Percentiles rank a stretch among this genome's conserved stretches.
Conservation (phyloP, 2,329 filamentous ascomycete genomes). For the Ophiosphaerella herpotricha region DNA sequence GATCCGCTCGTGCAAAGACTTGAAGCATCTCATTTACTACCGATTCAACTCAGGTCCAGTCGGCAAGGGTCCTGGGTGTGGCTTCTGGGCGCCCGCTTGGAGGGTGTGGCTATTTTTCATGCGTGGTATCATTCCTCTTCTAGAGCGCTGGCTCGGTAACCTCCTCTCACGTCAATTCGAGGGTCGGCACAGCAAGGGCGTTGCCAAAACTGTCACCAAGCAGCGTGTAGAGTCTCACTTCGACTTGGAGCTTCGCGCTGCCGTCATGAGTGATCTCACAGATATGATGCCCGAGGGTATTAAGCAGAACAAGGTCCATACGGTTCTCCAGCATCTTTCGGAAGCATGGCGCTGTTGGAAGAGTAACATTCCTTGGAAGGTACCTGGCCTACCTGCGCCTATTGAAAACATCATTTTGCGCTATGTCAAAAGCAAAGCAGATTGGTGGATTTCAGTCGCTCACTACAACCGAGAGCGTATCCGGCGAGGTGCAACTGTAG, state of each 20-base stretch:
- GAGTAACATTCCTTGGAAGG: conserved; percentile 99
- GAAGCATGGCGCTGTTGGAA: conserved; percentile 99
- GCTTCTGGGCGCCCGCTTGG: conserved; percentile 99
- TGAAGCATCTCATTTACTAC: conserved; percentile 99
- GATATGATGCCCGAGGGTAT: conserved; percentile 99
- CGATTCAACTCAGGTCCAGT: conserved; percentile 97
- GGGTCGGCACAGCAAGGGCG: conserved; percentile 96
- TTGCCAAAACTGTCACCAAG: conserved; percentile 98
- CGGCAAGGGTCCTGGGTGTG: conserved; percentile 95
- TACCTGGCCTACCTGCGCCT: conserved; percentile 90
- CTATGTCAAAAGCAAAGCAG: conserved; percentile 98
- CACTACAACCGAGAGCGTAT: conserved; percentile 99
- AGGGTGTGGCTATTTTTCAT: conserved; percentile 99
- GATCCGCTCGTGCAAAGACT: conserved; percentile 96
- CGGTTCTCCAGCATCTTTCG: conserved; percentile 92
- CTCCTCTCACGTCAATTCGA: conserved; percentile 96
- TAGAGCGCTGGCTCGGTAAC: conserved; percentile 97
- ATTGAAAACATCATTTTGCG: conserved; percentile 99
- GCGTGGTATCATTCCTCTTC: conserved; percentile 93
- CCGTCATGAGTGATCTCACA: conserved; percentile 98
- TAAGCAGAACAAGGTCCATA: conserved; percentile 99
- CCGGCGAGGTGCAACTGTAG: conserved; percentile 91
- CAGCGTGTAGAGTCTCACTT: conserved; percentile 99
- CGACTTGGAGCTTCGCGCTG: conserved; percentile 93
- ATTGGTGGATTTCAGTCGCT: conserved; percentile 99